Conservation (phyloP, 768 basidiomycete genomes). For the Auricularia auricula-judae region DNA sequence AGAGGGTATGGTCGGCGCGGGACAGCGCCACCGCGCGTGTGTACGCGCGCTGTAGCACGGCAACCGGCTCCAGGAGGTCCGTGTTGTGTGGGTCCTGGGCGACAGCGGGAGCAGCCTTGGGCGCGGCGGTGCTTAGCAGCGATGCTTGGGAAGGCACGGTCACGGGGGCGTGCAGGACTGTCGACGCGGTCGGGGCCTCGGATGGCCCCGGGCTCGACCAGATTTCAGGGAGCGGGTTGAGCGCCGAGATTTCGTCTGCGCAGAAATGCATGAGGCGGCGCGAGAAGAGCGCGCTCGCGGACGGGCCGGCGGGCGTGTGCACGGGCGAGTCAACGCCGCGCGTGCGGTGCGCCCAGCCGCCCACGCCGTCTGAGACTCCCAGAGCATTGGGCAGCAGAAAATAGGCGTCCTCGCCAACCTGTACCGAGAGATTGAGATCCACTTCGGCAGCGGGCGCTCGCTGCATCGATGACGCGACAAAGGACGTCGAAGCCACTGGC, state of each 20-base stretch:
- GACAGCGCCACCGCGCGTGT: slow-evolving; percentile 27
- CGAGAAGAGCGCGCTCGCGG: slow-evolving; percentile 40
- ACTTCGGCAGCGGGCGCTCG: slow-evolving; percentile 20
- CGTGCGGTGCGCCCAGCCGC: slow-evolving; percentile 57
- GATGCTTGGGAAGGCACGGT: not conserved
- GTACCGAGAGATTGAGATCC: slow-evolving; percentile 43
- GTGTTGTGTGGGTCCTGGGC: not conserved
- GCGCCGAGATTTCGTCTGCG: slow-evolving; percentile 42
- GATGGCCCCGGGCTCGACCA: not conserved
- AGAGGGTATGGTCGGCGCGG: slow-evolving; percentile 30
- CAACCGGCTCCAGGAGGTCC: slow-evolving; percentile 24
- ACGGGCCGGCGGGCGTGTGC: slow-evolving; percentile 41
- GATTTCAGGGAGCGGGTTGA: not conserved
- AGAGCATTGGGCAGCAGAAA: slow-evolving; percentile 74
- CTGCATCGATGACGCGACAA: slow-evolving; percentile 19
- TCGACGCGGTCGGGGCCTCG: not conserved
- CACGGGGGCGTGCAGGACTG: not conserved
- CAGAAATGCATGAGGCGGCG: slow-evolving; percentile 80
- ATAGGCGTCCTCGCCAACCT: slow-evolving; percentile 90
- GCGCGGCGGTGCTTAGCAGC: not conserved
- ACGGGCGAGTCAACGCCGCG: slow-evolving; percentile 12
- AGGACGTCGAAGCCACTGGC: slow-evolving; percentile 16
- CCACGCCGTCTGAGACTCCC: slow-evolving; percentile 93
- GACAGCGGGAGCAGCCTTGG: not conserved
- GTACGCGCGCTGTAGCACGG: slow-evolving; percentile 33